Base-by-base conservation (phyloP, 192 early-diverging fungal genomes). In the Linnemannia zychae region DNA sequence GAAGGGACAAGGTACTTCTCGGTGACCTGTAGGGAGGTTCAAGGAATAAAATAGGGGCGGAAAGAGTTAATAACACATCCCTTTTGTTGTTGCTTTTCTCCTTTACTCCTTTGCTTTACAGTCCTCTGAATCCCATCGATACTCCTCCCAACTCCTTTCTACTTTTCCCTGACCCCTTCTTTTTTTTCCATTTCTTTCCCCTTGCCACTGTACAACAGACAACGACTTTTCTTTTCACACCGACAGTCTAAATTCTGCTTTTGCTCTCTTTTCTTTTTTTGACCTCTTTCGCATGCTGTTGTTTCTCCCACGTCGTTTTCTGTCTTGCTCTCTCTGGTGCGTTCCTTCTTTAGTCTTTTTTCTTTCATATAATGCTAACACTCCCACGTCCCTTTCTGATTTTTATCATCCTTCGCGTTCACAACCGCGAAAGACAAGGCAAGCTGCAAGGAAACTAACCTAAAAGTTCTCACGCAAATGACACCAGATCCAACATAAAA, bases 1-100 rank as follows among this genome's bases (percentile, higher is more conserved):
- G 93, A 89, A 18, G 98, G 98, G 24, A 99, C 93, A 15, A 80
- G 90, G 88, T 89, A 77, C 60, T 87, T 50, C 24, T 86, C 50
- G 13, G 72, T 89, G 57, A 80, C 82, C 91, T 90, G 47, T 15
- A 15, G n/a, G 48, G 11, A n/a, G 1, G 70, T 44, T 31, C 7
- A 71, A 46, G 36, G 37, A 34, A 60, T 48, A 66, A 28, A 38
- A 34, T 22, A 50, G 17, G 24, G 49, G 31, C 18, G 20, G 28
- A 72, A 31, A 24, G 75, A 24, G 33, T 77, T 17, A 40, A 16
- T 36, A 16, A 20, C 12, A 20, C 28, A 31, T 50, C 31, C 13
- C 22, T 48, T 22, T 36, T 53, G 22, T 47, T 13, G 16, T n/a
- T n/a, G n/a, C n/a, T n/a, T n/a, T n/a, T n/a, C n/a, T n/a, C n/a